Base-by-base conservation (phyloP, 2,329 filamentous ascomycete genomes). In the Dothistroma pini region DNA sequence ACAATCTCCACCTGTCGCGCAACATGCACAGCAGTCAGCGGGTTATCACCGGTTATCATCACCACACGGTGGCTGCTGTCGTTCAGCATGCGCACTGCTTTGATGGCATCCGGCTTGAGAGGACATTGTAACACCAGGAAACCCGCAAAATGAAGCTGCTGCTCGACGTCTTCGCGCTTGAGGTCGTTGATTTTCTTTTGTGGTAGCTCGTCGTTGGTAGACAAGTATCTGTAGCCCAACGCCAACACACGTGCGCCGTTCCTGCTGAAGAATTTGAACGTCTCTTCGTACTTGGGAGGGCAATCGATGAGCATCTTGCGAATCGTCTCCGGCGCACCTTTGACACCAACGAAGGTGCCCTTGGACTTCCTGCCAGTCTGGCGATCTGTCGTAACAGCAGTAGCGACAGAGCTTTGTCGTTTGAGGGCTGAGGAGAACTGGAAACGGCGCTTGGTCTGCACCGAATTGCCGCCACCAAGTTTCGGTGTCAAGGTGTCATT, bases 21-120 rank as follows among this genome's bases (percentile, higher is more conserved):
- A 59, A 99, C 95, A 73, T 99, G 93, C 11, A 96, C 91, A 66
- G 95, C 95, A 47, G 95, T 99, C 56, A 99, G 83, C 12, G 95
- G 93, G 75, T 99, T 99, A 76, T 99, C 95, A 74, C 95, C 95
- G 62, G 95, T 99, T 68, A 99, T 99, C 95, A 99, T 99, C 69
- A 99, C 90, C 52, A 96, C 92, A 69, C 95, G 91, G 76, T 99
- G 95, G 78, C 93, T 97, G 77, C 93, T 97, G 80, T 99, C 95
- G 74, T 97, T 99, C 69, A 99, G 84, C 91, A 97, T 97, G 67
- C 89, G 91, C 47, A 99, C 91, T 44, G 95, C 88, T 75, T 95
- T 88, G 78, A 96, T 90, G 52, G 95, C 95, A 75, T 99, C 95
- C 29, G 96, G 93, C 79, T 99, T 99, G 60, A 99, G 83, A 5